phyloP scores from a whole-genome alignment of 306 rosid species.

The Quercus parvula region DNA sequence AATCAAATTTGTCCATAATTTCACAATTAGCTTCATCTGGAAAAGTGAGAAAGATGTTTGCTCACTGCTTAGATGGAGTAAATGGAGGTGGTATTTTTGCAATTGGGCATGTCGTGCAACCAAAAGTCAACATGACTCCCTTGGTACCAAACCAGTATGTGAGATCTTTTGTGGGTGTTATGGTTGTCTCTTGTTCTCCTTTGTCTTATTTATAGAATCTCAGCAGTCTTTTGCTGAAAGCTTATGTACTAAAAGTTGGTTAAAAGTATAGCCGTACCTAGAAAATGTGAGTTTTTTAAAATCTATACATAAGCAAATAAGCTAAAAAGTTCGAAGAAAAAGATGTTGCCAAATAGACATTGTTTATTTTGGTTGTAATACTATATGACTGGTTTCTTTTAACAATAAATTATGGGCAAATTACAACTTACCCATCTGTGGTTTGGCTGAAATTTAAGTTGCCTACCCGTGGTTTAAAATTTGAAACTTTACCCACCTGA shows the following conservation, averaged over 20 bases:
- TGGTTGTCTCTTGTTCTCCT: background rate
- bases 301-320: no score
- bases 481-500: no score
- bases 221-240: background rate
- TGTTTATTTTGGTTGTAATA: constrained; percentile 13
- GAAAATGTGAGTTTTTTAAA: no score
- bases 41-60: constrained; percentile 92
- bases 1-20: constrained; percentile 84
- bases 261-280: no score
- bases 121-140: constrained; percentile 89
- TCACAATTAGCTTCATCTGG: constrained; percentile 94
- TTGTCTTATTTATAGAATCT: background rate
- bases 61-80: constrained; percentile 94
- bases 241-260: no score
- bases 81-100: constrained; percentile 99
- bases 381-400: background rate
- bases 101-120: constrained; percentile 93
- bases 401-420: background rate
- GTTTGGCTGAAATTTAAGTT: no score
- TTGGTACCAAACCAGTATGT: constrained; percentile 89
- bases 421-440: no score
- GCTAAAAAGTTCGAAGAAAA: no score
- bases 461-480: no score
- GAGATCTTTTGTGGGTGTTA: constrained; percentile 1
- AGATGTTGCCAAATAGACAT: no score